Evolutionary conservation across 31 red algal species (phyloP).

Genomic region (Odonthalia washingtoniensis): DNA sequence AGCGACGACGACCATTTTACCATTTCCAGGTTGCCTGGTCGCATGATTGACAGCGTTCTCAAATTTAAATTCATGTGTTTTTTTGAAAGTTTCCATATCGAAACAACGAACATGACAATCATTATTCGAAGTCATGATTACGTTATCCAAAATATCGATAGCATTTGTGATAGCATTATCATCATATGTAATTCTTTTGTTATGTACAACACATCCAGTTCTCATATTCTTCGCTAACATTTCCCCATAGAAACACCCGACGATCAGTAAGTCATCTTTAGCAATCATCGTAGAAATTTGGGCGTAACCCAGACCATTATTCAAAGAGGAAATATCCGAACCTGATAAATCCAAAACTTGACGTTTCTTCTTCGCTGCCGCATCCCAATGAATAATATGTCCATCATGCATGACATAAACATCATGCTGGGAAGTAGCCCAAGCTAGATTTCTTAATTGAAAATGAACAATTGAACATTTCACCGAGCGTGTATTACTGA

Average conservation of each 20-base stretch:
- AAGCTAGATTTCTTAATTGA: slow-evolving; percentile 90
- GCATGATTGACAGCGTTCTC: slow-evolving; percentile 87
- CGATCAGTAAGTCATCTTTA: slow-evolving; percentile 60
- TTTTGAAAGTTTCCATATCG: slow-evolving; percentile 69
- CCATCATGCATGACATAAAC: slow-evolving; percentile 85
- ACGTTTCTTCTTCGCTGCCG: slow-evolving; percentile 51
- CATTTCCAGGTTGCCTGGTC: slow-evolving; percentile 64
- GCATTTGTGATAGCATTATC: slow-evolving; percentile 91
- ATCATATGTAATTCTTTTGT: slow-evolving; percentile 72
- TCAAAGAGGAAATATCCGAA: slow-evolving; percentile 23
- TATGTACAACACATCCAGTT: slow-evolving; percentile 53
- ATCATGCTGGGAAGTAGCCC: slow-evolving; percentile 82
- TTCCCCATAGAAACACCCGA: slow-evolving; percentile 78
- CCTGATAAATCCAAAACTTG: slow-evolving; percentile 78
- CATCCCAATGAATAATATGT: slow-evolving; percentile 73
- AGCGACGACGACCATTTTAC: slow-evolving; percentile 79
- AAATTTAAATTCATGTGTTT: slow-evolving; percentile 60
- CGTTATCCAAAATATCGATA: slow-evolving; percentile 63
- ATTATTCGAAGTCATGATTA: slow-evolving; percentile 72
- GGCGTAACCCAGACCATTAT: slow-evolving; percentile 44
- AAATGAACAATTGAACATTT: slow-evolving; percentile 89
- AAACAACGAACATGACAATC: slow-evolving; percentile 85
- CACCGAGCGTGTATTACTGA: slow-evolving; percentile 75
- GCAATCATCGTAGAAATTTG: slow-evolving; percentile 75
- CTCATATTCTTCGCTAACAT: slow-evolving; percentile 72